phyloP scores from a whole-genome alignment of 179 eudicot species.

The Vitellaria paradoxa region DNA sequence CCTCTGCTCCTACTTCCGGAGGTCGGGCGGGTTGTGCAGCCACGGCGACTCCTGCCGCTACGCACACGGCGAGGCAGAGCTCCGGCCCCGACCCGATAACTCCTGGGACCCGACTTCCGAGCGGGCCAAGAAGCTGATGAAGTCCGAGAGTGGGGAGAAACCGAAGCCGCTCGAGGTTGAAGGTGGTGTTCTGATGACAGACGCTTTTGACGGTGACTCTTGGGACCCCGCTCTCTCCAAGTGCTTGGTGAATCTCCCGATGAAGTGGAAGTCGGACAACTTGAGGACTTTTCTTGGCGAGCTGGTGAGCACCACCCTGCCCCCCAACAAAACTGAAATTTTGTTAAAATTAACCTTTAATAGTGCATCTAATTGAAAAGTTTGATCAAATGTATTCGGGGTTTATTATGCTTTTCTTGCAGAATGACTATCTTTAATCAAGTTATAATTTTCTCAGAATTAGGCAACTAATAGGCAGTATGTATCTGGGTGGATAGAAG shows the following conservation, averaged over 20 bases:
- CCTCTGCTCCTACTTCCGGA: constrained; percentile 77
- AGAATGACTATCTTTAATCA: background rate
- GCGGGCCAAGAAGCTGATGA: constrained; percentile 57
- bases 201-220: constrained; percentile 37
- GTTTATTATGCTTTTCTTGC: background rate
- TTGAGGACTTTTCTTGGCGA: constrained; percentile 54
- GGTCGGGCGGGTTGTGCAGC: constrained; percentile 55
- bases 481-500: background rate
- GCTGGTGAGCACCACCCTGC: constrained; percentile 32
- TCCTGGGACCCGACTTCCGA: constrained; percentile 93
- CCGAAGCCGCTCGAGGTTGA: constrained; percentile 17
- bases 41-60: constrained; percentile 79
- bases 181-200: constrained; percentile 63
- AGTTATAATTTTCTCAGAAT: background rate
- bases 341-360: background rate
- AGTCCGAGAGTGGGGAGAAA: constrained; percentile 25
- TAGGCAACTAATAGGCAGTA: background rate
- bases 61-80: constrained; percentile 84
- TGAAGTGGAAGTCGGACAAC: constrained; percentile 64
- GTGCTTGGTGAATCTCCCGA: constrained; percentile 71
- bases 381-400: background rate
- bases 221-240: constrained; percentile 47
- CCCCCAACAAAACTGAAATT: no score
- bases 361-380: background rate
- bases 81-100: constrained; percentile 63